phyloP scores from a whole-genome alignment of 306 rosid genomes.

The Myrica gale region DNA sequence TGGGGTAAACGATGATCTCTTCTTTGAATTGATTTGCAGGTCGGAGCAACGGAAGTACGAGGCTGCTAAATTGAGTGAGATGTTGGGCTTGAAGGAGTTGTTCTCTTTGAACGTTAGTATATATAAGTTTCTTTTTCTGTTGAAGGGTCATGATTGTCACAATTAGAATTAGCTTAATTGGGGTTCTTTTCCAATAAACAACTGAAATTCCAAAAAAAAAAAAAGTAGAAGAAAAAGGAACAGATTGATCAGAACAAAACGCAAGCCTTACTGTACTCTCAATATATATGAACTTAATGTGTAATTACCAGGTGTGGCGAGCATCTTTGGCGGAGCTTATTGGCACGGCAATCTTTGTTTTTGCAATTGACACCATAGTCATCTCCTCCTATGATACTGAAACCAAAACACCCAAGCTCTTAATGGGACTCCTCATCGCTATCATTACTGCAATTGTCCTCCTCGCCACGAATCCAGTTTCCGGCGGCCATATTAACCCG shows the following conservation, averaged over 20 bases:
- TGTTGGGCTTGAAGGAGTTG: slow-evolving; percentile 36
- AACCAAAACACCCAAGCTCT: slow-evolving; percentile 32
- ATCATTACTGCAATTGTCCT: slow-evolving; percentile 27
- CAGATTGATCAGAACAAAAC: too few relatives aligned
- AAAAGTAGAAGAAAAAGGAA: too few relatives aligned
- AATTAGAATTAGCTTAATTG: too few relatives aligned
- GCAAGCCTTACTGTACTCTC: too few relatives aligned
- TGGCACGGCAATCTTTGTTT: slow-evolving; percentile 37
- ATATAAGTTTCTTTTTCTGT: too few relatives aligned
- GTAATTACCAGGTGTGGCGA: slow-evolving; percentile 34
- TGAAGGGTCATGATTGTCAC: too few relatives aligned
- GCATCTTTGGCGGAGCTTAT: slow-evolving; percentile 41
- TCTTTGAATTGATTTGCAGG: slow-evolving; percentile 23
- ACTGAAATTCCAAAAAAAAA: too few relatives aligned
- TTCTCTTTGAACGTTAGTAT: slow-evolving; percentile 28
- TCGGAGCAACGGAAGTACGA: slow-evolving; percentile 19
- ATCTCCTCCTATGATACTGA: slow-evolving; percentile 38
- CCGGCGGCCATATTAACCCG: slow-evolving; percentile 44
- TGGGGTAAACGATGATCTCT: not conserved
- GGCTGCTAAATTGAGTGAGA: slow-evolving; percentile 24
- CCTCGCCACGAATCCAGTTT: slow-evolving; percentile 33
- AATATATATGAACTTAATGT: too few relatives aligned
- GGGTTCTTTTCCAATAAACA: too few relatives aligned
- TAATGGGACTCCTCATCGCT: slow-evolving; percentile 30
- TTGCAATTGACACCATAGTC: slow-evolving; percentile 39